Conservation (phyloP, 2,329 filamentous ascomycete species). For the Penicillium aurantiogriseum region DNA sequence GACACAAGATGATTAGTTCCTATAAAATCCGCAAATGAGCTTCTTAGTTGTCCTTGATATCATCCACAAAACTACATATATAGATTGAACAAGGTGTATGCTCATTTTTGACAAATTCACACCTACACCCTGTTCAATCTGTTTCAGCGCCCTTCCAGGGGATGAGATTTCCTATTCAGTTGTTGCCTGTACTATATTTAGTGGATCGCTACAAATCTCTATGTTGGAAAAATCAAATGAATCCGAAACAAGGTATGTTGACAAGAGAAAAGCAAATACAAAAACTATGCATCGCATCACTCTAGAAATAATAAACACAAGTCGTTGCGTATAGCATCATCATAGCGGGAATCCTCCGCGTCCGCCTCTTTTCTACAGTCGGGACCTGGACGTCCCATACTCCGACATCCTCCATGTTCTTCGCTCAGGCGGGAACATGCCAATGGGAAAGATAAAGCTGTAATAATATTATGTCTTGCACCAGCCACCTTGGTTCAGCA, state of each 20-base stretch:
- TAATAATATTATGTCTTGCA: not conserved
- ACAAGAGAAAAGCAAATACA: conserved; percentile 13
- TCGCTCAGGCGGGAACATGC: not conserved
- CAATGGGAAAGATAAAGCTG: conserved; percentile 2
- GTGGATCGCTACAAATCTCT: not conserved
- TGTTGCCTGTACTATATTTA: not conserved
- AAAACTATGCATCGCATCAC: conserved; percentile 18
- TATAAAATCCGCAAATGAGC: not conserved
- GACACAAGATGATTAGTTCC: not conserved
- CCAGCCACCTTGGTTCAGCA: not conserved
- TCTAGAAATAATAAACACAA: conserved; percentile 23
- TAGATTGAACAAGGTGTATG: no score
- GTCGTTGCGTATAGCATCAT: conserved; percentile 30
- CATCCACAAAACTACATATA: not conserved
- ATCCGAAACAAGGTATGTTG: conserved; percentile 12
- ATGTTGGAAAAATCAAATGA: not conserved
- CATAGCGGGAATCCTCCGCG: conserved; percentile 17
- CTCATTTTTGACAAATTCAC: not conserved
- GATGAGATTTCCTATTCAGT: not conserved
- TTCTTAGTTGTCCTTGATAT: not conserved
- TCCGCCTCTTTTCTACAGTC: conserved; percentile 27
- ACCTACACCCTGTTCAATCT: no score
- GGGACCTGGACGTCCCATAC: conserved; percentile 1
- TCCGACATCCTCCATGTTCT: conserved; percentile 3
- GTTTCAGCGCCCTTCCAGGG: no score